Conservation (phyloP, 192 early-diverging fungal genomes). For the Lunasporangiospora selenospora region DNA sequence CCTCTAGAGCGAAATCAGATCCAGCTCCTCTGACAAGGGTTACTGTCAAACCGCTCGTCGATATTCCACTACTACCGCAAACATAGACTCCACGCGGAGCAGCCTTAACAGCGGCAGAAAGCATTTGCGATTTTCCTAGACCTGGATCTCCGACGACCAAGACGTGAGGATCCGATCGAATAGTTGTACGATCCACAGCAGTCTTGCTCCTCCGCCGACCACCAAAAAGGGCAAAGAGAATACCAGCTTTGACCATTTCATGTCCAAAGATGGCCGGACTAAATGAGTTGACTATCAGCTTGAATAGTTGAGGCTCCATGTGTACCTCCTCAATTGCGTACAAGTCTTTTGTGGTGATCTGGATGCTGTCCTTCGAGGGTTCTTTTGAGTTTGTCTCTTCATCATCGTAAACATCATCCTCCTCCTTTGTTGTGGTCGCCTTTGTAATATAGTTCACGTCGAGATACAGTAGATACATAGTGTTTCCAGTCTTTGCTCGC, state of each 20-base stretch:
- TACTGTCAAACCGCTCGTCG: slow-evolving; percentile 31
- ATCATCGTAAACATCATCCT: slow-evolving; percentile 31
- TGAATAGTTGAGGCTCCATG: slow-evolving; percentile 66
- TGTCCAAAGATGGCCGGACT: slow-evolving; percentile 85
- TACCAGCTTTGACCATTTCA: slow-evolving; percentile 85
- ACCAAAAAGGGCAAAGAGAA: slow-evolving; percentile 81
- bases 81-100: slow-evolving; percentile 76
- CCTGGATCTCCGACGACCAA: slow-evolving; percentile 88
- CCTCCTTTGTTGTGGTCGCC: slow-evolving; percentile 52
- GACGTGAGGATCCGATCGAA: slow-evolving; percentile 75
- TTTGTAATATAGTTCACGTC: slow-evolving; percentile 73
- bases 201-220: slow-evolving; percentile 43
- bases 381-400: slow-evolving; percentile 33
- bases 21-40: slow-evolving; percentile 29
- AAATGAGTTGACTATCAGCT: slow-evolving; percentile 78
- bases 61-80: slow-evolving; percentile 33
- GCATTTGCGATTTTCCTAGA: slow-evolving; percentile 86
- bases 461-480: slow-evolving; percentile 77
- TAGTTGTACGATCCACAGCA: slow-evolving; percentile 53
- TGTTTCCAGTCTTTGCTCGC: slow-evolving; percentile 58
- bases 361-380: slow-evolving; percentile 69
- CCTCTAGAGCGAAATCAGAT: slow-evolving; percentile 37
- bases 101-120: slow-evolving; percentile 82
- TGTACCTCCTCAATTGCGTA: slow-evolving; percentile 73
- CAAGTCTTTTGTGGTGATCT: slow-evolving; percentile 75